These are phyloP conservation scores for Arthromyces matolae DNA, from an alignment of 768 basidiomycete genomes.

Conservation along the genomic window DNA sequence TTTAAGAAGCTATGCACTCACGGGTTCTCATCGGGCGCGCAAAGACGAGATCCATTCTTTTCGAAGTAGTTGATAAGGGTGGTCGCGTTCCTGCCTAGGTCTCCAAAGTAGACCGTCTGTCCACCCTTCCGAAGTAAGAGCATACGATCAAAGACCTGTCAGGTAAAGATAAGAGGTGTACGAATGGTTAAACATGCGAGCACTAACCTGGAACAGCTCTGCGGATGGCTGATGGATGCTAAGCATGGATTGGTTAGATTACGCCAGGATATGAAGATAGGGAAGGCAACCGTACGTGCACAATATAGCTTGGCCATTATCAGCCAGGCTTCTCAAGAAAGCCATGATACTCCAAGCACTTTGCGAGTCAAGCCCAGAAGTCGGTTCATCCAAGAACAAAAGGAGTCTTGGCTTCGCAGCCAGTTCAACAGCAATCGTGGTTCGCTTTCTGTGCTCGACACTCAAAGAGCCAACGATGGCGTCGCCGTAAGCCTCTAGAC, in stretches of 20 bases:
- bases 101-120: constrained; percentile 69
- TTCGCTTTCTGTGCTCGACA: constrained; percentile 73
- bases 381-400: constrained; percentile 87
- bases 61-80: constrained; percentile 76
- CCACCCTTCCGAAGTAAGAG: constrained; percentile 80
- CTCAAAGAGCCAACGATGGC: constrained; percentile 66
- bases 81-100: constrained; percentile 58
- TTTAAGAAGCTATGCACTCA: constrained; percentile 45
- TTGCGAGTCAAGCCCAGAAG: constrained; percentile 83
- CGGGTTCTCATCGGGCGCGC: constrained; percentile 72
- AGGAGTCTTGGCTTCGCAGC: constrained; percentile 83
- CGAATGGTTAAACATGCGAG: background rate
- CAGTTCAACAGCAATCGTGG: constrained; percentile 85
- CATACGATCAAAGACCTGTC: constrained; percentile 63
- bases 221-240: constrained; percentile 73
- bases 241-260: background rate
- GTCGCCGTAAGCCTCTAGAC: constrained; percentile 60
- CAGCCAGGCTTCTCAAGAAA: constrained; percentile 73
- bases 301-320: constrained; percentile 81
- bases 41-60: constrained; percentile 58
- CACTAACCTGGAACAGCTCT: constrained; percentile 63
- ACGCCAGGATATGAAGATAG: background rate
- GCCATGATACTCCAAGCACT: constrained; percentile 80
- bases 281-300: constrained; percentile 64
- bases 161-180: no score